Evolutionary conservation across 805 yeast genomes (phyloP).

Genomic region (Starmerella stigmatis): DNA sequence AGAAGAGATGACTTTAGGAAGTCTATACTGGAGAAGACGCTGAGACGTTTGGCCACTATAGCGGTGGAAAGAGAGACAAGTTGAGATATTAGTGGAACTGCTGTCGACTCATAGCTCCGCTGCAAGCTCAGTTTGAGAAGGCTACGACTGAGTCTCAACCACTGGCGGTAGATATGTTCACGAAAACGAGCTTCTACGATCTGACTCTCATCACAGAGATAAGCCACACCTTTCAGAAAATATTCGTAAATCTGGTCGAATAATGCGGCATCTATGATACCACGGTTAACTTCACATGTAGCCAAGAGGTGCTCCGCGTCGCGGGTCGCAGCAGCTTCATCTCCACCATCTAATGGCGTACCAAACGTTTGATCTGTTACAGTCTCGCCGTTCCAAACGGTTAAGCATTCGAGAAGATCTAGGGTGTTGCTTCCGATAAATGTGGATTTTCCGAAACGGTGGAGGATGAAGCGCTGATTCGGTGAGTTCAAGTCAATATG

Average conservation of each 20-base stretch:
- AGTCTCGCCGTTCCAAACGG: constrained; percentile 12
- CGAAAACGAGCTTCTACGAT: constrained; percentile 9
- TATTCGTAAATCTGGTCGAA: constrained; percentile 18
- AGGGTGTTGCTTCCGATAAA: constrained; percentile 18
- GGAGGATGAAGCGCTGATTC: background rate
- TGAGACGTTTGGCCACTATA: constrained; percentile 4
- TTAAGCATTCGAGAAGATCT: constrained; percentile 1
- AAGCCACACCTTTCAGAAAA: constrained; percentile 15
- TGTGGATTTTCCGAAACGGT: background rate
- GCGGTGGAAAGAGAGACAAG: constrained; percentile 6
- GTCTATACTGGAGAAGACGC: background rate
- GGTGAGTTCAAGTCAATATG: background rate
- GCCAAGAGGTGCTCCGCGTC: constrained; percentile 10
- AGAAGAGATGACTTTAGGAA: background rate
- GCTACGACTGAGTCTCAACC: constrained; percentile 12
- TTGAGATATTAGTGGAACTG: background rate
- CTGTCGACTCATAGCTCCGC: background rate
- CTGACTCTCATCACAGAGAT: constrained; percentile 17
- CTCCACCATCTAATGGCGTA: constrained; percentile 3
- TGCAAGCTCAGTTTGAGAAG: constrained; percentile 4
- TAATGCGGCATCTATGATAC: constrained; percentile 2
- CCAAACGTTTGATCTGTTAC: background rate
- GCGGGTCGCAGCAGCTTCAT: background rate
- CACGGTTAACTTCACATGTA: background rate
- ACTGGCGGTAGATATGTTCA: constrained; percentile 8